phyloP scores from a whole-genome alignment of 2,329 filamentous ascomycete species.

The Talaromyces atroroseus region DNA sequence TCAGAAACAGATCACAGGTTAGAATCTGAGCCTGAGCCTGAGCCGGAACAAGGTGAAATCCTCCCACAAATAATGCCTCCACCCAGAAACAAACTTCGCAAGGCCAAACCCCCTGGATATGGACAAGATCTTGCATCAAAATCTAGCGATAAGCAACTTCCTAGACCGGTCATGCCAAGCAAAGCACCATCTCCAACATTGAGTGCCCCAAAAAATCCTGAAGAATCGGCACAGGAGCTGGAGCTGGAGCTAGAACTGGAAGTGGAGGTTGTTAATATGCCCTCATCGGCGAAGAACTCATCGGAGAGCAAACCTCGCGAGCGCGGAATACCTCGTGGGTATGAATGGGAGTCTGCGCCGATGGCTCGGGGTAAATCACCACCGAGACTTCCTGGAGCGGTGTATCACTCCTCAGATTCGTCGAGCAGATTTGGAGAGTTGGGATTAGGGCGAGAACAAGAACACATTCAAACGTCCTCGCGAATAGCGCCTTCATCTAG shows the following conservation, averaged over 20 bases:
- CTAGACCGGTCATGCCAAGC: background rate
- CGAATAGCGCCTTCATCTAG: background rate
- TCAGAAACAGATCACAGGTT: background rate
- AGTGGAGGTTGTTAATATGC: background rate
- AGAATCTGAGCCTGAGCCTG: background rate
- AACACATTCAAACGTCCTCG: too few species aligned
- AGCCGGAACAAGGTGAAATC: background rate
- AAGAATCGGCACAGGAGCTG: background rate
- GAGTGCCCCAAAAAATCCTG: too few species aligned
- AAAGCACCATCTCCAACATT: background rate
- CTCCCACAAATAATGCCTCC: background rate
- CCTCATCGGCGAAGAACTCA: background rate
- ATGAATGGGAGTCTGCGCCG: constrained; percentile 5
- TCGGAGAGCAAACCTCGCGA: background rate
- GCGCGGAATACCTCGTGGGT: background rate
- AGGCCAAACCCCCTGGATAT: background rate
- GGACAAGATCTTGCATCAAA: background rate
- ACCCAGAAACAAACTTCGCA: background rate
- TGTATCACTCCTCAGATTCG: too few species aligned
- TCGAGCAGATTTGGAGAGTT: background rate
- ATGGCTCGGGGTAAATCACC: background rate
- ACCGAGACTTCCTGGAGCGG: background rate
- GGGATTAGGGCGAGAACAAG: background rate
- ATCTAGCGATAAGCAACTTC: background rate
- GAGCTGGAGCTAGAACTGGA: background rate